A percentile compares a stretch with the other conserved stretches of the same genome.
phyloP scores from a whole-genome alignment of 1,139 yeast species.

The Taiozyma sp. region DNA sequence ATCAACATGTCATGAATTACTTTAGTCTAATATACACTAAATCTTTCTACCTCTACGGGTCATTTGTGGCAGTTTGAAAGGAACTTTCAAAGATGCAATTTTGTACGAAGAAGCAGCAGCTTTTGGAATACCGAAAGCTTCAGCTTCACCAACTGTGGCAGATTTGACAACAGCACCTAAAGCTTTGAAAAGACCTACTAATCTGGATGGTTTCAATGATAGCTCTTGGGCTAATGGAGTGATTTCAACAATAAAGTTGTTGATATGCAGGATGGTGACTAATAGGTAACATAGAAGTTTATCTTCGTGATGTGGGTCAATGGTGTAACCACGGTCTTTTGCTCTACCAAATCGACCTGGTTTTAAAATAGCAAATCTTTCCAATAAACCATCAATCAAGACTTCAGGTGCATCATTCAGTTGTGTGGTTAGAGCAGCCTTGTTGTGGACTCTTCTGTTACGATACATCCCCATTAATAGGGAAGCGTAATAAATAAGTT shows the following conservation, averaged over 20 bases:
- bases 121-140: slow-evolving; percentile 73
- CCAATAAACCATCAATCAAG: slow-evolving; percentile 67
- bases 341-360: slow-evolving; percentile 67
- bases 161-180: slow-evolving; percentile 78
- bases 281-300: slow-evolving; percentile 76
- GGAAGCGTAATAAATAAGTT: slow-evolving; percentile 72
- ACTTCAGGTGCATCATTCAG: slow-evolving; percentile 67
- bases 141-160: slow-evolving; percentile 76
- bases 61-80: slow-evolving; percentile 84
- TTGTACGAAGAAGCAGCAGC: slow-evolving; percentile 62
- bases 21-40: not conserved
- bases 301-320: slow-evolving; percentile 87
- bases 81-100: slow-evolving; percentile 80
- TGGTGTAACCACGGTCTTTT: slow-evolving; percentile 63
- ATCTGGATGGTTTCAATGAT: slow-evolving; percentile 71
- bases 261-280: slow-evolving; percentile 68
- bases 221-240: slow-evolving; percentile 83
- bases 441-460: slow-evolving; percentile 59
- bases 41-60: slow-evolving; percentile 55
- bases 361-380: slow-evolving; percentile 61
- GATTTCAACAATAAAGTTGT: slow-evolving; percentile 68
- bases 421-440: slow-evolving; percentile 53
- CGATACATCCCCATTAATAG: slow-evolving; percentile 74
- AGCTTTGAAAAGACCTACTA: slow-evolving; percentile 65
- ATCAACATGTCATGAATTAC: not conserved